Conservation (phyloP, 345 rosid species). For the Orychophragmus violaceus region DNA sequence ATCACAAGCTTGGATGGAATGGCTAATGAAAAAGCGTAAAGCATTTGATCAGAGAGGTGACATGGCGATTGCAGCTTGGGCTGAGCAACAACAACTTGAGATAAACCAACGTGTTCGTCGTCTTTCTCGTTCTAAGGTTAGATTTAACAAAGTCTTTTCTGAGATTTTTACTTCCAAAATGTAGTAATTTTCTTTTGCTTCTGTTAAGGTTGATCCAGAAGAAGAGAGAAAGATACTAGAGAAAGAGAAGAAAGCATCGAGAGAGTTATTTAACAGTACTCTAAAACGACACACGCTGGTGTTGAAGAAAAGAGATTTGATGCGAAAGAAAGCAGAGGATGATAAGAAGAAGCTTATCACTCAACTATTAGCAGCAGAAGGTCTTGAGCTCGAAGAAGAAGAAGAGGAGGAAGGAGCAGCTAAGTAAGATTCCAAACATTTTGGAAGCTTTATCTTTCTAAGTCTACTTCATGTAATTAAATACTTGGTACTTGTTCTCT, state of each 20-base stretch:
- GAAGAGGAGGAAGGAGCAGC: conserved; percentile 35
- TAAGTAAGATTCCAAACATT: conserved; percentile 1
- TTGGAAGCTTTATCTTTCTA: conserved; percentile 2
- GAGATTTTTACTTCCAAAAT: neutral
- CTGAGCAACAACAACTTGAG: conserved; percentile 94
- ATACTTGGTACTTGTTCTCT: neutral
- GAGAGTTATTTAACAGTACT: conserved; percentile 55
- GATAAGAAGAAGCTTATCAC: conserved; percentile 54
- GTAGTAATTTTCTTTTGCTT: neutral
- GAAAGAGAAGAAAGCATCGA: conserved; percentile 77
- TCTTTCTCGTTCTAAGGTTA: conserved; percentile 86
- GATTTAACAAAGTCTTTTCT: neutral
- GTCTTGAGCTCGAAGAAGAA: conserved; percentile 82
- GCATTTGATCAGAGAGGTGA: conserved; percentile 95
- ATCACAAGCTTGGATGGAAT: conserved; percentile 97
- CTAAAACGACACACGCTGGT: conserved; percentile 76
- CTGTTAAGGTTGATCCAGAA: conserved; percentile 81
- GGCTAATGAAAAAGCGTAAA: conserved; percentile 85
- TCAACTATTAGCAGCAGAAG: conserved; percentile 85
- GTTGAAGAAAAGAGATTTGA: conserved; percentile 79
- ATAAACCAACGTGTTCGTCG: conserved; percentile 76
- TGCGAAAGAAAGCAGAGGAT: conserved; percentile 80
- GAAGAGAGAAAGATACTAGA: conserved; percentile 79
- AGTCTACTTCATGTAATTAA: conserved; percentile 1
- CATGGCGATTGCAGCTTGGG: conserved; percentile 94